Conservation (phyloP, 345 rosid species). For the Acer saccharum region DNA sequence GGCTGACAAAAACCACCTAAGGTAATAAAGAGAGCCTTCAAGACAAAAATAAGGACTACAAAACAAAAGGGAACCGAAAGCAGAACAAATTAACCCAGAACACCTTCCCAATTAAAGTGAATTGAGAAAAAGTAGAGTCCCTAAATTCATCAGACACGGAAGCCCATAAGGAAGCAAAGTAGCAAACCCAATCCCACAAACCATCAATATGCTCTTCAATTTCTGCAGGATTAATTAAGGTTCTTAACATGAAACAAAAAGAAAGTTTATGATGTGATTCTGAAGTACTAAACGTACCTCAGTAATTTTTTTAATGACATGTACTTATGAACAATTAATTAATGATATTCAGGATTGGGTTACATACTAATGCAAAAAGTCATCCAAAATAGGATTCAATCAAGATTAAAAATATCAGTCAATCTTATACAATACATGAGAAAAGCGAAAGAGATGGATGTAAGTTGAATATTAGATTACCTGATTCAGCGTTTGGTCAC, state of each 20-base stretch:
- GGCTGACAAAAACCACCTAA: too few relatives aligned
- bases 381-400: not conserved
- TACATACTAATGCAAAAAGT: not conserved
- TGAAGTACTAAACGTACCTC: not conserved
- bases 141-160: too few relatives aligned
- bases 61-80: too few relatives aligned
- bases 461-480: constrained; percentile 34
- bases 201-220: too few relatives aligned
- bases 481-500: constrained; percentile 96
- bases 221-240: not conserved
- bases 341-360: not conserved
- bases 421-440: not conserved
- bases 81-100: too few relatives aligned
- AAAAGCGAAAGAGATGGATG: not conserved
- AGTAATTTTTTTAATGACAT: not conserved
- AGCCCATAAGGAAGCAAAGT: too few relatives aligned
- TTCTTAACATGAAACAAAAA: not conserved
- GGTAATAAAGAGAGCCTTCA: too few relatives aligned
- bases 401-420: not conserved
- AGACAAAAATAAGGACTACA: too few relatives aligned
- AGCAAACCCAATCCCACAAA: too few relatives aligned
- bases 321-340: not conserved
- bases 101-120: too few relatives aligned
- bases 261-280: not conserved
- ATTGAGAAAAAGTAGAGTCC: too few relatives aligned